These are phyloP conservation scores for Colletotrichum sp. DNA, from an alignment of 2,329 filamentous ascomycete genomes.

Conservation along the genomic window DNA sequence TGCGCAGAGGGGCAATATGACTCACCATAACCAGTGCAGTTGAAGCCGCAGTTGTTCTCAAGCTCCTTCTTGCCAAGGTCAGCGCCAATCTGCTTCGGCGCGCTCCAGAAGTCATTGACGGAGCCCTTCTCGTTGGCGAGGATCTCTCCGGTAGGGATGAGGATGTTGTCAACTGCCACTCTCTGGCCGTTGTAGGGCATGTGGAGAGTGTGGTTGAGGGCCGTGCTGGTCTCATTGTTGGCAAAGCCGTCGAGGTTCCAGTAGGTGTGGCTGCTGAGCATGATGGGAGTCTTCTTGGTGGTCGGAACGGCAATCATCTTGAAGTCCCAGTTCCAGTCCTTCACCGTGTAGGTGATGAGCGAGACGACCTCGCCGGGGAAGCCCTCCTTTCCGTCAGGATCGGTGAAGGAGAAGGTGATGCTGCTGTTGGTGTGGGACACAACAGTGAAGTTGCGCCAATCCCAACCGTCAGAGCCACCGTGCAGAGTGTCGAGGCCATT, in stretches of 20 bases:
- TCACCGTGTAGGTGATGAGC: constrained; percentile 75
- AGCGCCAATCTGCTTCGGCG: constrained; percentile 78
- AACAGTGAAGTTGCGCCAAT: constrained; percentile 79
- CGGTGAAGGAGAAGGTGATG: constrained; percentile 78
- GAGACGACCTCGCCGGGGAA: constrained; percentile 81
- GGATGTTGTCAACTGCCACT: constrained; percentile 70
- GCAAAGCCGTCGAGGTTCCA: constrained; percentile 85
- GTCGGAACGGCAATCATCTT: constrained; percentile 74
- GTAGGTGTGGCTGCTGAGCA: constrained; percentile 77
- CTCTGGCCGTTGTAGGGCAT: constrained; percentile 76
- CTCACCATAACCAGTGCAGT: constrained; percentile 85
- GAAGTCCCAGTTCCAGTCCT: constrained; percentile 71
- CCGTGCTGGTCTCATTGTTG: constrained; percentile 69
- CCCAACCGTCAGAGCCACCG: constrained; percentile 75
- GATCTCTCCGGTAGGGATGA: constrained; percentile 79
- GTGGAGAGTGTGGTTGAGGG: constrained; percentile 74
- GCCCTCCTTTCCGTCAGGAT: constrained; percentile 75
- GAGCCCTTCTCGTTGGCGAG: constrained; percentile 69
- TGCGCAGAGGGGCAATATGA: not conserved
- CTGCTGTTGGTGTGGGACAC: constrained; percentile 68
- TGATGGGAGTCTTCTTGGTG: constrained; percentile 80
- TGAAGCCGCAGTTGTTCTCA: constrained; percentile 76
- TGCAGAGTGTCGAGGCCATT: constrained; percentile 69
- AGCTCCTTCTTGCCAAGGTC: constrained; percentile 69
- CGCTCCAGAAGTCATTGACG: constrained; percentile 83